A percentile compares a stretch with the other conserved stretches of the same genome.
Conservation (phyloP, 2,329 filamentous ascomycete genomes). For the Exophiala lecanii-corni region DNA sequence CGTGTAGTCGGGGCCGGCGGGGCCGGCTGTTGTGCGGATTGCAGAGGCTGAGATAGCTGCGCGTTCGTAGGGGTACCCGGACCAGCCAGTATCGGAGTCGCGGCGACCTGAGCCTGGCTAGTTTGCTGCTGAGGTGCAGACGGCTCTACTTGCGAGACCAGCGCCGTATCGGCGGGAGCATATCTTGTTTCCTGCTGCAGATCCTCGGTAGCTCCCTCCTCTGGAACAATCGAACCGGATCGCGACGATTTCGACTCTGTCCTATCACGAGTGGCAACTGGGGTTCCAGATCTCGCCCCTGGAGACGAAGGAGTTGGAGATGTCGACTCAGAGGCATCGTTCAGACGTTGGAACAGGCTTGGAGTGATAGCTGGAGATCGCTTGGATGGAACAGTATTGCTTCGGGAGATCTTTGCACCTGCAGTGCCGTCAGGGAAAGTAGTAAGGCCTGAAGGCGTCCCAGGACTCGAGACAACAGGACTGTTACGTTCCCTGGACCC, state of each 20-base stretch:
- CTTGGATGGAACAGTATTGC: slow-evolving; percentile 92
- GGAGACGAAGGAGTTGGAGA: slow-evolving; percentile 9
- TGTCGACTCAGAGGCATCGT: slow-evolving; percentile 16
- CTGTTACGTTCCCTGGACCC: slow-evolving; percentile 65
- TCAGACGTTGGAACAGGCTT: slow-evolving; percentile 57
- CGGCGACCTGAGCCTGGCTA: background rate
- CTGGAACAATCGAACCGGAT: slow-evolving; percentile 15
- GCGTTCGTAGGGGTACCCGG: too few species aligned
- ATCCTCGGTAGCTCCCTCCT: slow-evolving; percentile 11
- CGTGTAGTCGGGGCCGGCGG: slow-evolving; percentile 52
- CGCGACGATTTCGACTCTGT: slow-evolving; percentile 16
- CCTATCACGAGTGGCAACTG: slow-evolving; percentile 5
- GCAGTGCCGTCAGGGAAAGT: slow-evolving; percentile 29
- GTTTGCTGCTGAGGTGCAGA: slow-evolving; percentile 6
- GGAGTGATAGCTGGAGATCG: slow-evolving; percentile 69
- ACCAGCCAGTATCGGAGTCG: slow-evolving; percentile 2
- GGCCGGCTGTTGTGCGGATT: slow-evolving; percentile 26
- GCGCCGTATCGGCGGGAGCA: too few species aligned
- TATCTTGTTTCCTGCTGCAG: too few species aligned
- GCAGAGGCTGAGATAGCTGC: background rate
- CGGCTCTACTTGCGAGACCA: too few species aligned
- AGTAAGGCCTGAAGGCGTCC: slow-evolving; percentile 48
- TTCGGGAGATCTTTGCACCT: slow-evolving; percentile 61
- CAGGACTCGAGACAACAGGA: slow-evolving; percentile 65
- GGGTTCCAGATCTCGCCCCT: slow-evolving; percentile 3